Evolutionary conservation across 2,329 filamentous ascomycete species (phyloP).

Genomic region (Bimuria novae-zelandiae): DNA sequence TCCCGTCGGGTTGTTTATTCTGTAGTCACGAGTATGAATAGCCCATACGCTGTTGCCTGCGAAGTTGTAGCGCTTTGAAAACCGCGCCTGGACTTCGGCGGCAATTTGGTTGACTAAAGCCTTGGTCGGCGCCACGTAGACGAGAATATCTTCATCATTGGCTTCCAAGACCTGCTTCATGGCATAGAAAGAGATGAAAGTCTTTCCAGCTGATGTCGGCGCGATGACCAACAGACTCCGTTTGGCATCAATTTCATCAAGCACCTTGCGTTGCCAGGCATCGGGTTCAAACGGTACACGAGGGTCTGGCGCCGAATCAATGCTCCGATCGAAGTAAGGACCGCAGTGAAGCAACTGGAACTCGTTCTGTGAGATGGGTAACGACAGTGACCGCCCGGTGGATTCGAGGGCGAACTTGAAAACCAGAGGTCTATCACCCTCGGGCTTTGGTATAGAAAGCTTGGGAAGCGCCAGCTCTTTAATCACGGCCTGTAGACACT

Average conservation of each 20-base stretch:
- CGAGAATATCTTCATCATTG: constrained; percentile 70
- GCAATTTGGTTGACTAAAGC: constrained; percentile 84
- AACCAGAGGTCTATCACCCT: constrained; percentile 48
- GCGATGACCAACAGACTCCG: constrained; percentile 76
- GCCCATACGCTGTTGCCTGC: constrained; percentile 71
- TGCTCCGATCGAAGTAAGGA: constrained; percentile 75
- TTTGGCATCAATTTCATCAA: constrained; percentile 73
- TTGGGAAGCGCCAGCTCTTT: constrained; percentile 48
- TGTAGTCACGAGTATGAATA: constrained; percentile 76
- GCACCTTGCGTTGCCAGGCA: constrained; percentile 74
- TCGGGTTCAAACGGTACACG: constrained; percentile 76
- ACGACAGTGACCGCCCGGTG: constrained; percentile 33
- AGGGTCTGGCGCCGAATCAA: constrained; percentile 69
- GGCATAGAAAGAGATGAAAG: constrained; percentile 82
- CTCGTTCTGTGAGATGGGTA: constrained; percentile 52
- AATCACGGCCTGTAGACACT: constrained; percentile 41
- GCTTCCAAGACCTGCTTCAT: constrained; percentile 75
- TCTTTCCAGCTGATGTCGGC: constrained; percentile 79
- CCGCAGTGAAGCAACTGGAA: constrained; percentile 73
- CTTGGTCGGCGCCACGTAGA: constrained; percentile 82
- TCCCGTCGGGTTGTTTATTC: constrained; percentile 72
- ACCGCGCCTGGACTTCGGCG: constrained; percentile 75
- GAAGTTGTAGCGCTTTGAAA: constrained; percentile 67
- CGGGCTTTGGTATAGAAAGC: constrained; percentile 33
- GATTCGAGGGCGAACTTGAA: constrained; percentile 46